Base-by-base conservation (phyloP, 257 asterid species). In the Nicotiana attenuata region DNA sequence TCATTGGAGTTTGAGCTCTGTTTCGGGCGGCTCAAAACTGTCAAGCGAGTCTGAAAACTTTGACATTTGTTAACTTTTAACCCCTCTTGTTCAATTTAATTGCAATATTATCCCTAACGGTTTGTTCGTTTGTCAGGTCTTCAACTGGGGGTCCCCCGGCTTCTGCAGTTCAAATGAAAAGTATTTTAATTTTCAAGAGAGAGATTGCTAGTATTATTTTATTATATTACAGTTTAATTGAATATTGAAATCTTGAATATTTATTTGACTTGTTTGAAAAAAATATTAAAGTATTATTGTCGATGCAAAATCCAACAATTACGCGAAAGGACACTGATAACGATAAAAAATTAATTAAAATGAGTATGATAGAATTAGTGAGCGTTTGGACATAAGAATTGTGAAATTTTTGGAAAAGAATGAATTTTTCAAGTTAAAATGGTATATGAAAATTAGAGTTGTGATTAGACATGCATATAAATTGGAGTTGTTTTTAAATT, bases 11-110 rank as follows among this genome's bases (percentile, higher is more conserved):
- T 84, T 83, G 94, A 76, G 90, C 88, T 63, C 45, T 63, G 85
- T 59, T 86, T 89, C 87, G 92, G 90, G 88, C 85, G 82, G 69
- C 87, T 84, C 89, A 67, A 87, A 75, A 22, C 89, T 83, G 89
- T 85, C 88, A 79, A 64, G 52, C 11, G 29, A 56, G 81, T 80
- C 76, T 82, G 35, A 87, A 85, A 80, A 89, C 88, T 88, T 86
- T 91, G 92, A 92, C 97, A 88, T 85, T 52, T 82, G 80, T 63
- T 83, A 80, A 45, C 78, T 78, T 76, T 82, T 80, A 67, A 77
- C 85, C 89, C 78, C 82, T 16, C 9, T 14, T 8, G n/a, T 41
- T n/a, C 20, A 31, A 0, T 10, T 0, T 76, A 87, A 80, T 86
- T 83, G 17, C 96, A 3, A 53, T 29, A 76, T 10, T 84, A 56